Evolutionary conservation across 169 alveolate genomes (phyloP).

Genomic region (Babesia ovis): DNA sequence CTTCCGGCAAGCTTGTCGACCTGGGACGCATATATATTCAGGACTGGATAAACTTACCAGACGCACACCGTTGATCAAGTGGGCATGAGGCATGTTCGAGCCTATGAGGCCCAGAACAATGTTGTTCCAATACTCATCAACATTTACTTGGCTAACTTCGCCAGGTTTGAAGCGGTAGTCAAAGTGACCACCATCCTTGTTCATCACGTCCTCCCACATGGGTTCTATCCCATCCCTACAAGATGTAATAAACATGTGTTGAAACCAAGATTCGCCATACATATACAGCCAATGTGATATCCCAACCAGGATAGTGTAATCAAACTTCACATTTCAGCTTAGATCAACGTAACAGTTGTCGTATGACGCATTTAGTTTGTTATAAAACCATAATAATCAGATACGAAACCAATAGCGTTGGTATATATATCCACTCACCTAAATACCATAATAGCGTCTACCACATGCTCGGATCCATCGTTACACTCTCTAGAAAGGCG

Average conservation of each 20-base stretch:
- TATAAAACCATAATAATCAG: background rate
- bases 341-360: no score
- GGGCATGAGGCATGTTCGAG: constrained; percentile 71
- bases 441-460: constrained; percentile 79
- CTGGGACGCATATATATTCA: background rate
- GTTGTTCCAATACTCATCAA: constrained; percentile 84
- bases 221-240: constrained; percentile 81
- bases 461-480: constrained; percentile 74
- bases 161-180: constrained; percentile 79
- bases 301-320: no score
- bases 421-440: constrained; percentile 16
- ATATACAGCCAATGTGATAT: no score
- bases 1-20: constrained; percentile 61
- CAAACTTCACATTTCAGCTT: no score
- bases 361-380: background rate
- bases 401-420: no score
- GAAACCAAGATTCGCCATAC: no score
- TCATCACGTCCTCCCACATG: constrained; percentile 86
- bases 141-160: constrained; percentile 71
- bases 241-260: no score
- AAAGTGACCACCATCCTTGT: constrained; percentile 82
- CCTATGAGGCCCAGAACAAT: constrained; percentile 81
- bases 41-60: constrained; percentile 58
- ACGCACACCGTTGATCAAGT: constrained; percentile 79
- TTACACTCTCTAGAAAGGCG: constrained; percentile 68